Evolutionary conservation across 2,329 filamentous ascomycete species (phyloP).

Genomic region (Penicillium sp.): DNA sequence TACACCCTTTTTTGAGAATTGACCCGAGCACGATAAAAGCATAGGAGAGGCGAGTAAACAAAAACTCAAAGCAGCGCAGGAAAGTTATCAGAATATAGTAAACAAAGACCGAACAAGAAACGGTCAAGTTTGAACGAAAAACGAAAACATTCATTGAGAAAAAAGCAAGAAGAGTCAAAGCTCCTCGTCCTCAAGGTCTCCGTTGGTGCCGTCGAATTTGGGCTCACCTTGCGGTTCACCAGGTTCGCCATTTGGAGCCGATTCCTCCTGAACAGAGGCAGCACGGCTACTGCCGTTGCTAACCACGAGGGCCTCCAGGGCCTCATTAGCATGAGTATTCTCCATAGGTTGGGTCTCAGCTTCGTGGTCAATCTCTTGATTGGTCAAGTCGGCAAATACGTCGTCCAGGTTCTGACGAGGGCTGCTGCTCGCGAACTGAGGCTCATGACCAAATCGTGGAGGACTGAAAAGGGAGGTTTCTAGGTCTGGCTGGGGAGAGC

Average conservation of each 20-base stretch:
- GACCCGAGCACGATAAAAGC: slow-evolving; percentile 5
- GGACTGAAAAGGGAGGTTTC: slow-evolving; percentile 44
- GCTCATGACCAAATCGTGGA: slow-evolving; percentile 35
- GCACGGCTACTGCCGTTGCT: slow-evolving; percentile 35
- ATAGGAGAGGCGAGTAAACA: slow-evolving; percentile 10
- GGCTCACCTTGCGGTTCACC: slow-evolving; percentile 15
- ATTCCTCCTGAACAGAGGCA: slow-evolving; percentile 26
- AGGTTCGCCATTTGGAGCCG: slow-evolving; percentile 18
- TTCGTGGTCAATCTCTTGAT: slow-evolving; percentile 40
- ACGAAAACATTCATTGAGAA: slow-evolving; percentile 6
- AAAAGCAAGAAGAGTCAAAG: background rate
- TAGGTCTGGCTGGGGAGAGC: slow-evolving; percentile 35
- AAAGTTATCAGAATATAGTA: slow-evolving; percentile 6
- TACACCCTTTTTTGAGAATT: slow-evolving; percentile 20
- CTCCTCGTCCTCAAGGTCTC: background rate
- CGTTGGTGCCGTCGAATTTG: background rate
- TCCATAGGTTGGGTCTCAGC: slow-evolving; percentile 35
- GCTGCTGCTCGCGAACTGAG: slow-evolving; percentile 33
- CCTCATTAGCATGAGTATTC: slow-evolving; percentile 48
- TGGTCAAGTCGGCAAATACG: slow-evolving; percentile 47
- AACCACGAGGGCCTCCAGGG: slow-evolving; percentile 42
- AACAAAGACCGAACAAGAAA: slow-evolving; percentile 5
- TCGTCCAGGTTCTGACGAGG: slow-evolving; percentile 42
- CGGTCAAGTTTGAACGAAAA: slow-evolving; percentile 10
- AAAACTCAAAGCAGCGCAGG: slow-evolving; percentile 5